These are phyloP conservation scores for Pythium chondricola DNA, from an alignment of 352 stramenopile genomes.

Conservation along the genomic window DNA sequence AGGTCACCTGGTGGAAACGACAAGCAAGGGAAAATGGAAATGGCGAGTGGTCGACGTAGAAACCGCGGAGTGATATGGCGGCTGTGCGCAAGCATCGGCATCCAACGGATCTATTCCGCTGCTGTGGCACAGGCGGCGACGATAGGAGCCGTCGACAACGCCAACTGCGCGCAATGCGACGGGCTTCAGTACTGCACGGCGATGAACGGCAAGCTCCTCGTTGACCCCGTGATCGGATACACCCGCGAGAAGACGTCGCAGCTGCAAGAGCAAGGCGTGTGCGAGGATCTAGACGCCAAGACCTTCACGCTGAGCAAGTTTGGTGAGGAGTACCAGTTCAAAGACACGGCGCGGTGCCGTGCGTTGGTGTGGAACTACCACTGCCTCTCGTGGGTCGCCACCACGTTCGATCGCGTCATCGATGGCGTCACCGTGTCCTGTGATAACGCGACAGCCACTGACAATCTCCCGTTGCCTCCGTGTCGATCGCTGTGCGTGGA, in stretches of 20 bases:
- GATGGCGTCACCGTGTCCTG: conserved; percentile 30
- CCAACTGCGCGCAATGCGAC: conserved; percentile 38
- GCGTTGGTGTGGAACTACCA: conserved; percentile 74
- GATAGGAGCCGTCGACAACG: conserved; percentile 34
- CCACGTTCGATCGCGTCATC: conserved; percentile 35
- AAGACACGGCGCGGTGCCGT: conserved; percentile 47
- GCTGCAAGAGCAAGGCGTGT: conserved; percentile 66
- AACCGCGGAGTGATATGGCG: background rate
- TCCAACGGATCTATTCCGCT: background rate
- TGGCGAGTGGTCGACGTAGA: background rate
- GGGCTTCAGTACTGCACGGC: conserved; percentile 56
- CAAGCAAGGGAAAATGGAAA: background rate
- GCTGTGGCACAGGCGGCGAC: background rate
- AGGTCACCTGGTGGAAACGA: background rate
- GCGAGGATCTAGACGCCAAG: conserved; percentile 64
- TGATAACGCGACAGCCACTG: conserved; percentile 11
- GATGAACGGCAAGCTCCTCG: conserved; percentile 65
- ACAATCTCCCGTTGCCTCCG: conserved; percentile 33
- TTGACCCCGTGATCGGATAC: conserved; percentile 59
- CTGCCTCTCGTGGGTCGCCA: conserved; percentile 59
- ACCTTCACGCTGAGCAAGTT: conserved; percentile 48
- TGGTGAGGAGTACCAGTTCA: conserved; percentile 57
- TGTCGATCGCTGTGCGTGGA: conserved; percentile 71
- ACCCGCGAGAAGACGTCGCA: conserved; percentile 54
- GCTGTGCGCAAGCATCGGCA: background rate